These are phyloP conservation scores for Xanthoconium separans DNA, from an alignment of 1,284 basidiomycete genomes.

Conservation along the genomic window DNA sequence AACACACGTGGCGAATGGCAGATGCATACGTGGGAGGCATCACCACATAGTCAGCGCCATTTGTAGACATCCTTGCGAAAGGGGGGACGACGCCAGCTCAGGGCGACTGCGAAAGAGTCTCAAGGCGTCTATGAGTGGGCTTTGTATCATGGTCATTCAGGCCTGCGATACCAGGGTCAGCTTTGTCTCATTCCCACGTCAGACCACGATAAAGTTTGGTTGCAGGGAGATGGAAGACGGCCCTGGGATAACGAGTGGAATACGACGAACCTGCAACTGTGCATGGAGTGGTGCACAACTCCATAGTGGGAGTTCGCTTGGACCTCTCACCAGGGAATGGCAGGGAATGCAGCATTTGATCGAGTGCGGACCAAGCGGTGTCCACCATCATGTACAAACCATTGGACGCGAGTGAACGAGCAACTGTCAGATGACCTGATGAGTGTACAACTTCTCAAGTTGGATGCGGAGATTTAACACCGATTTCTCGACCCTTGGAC, in stretches of 20 bases:
- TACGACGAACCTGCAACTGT: background rate
- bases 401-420: background rate
- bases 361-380: background rate
- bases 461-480: too few species aligned
- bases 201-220: background rate
- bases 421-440: background rate
- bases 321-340: background rate
- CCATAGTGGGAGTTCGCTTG: background rate
- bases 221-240: background rate
- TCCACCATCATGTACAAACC: background rate
- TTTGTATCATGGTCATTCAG: background rate
- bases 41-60: background rate
- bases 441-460: too few species aligned
- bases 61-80: conserved; percentile 5
- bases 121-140: background rate
- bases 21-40: background rate
- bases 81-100: background rate
- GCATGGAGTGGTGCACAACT: background rate
- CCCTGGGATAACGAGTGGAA: background rate
- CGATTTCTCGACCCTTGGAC: too few species aligned
- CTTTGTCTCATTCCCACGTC: background rate
- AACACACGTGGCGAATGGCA: conserved; percentile 10
- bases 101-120: background rate
- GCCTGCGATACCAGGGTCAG: background rate
- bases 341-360: background rate